Conservation (phyloP, 345 rosid species). For the Lepidium didymum region DNA sequence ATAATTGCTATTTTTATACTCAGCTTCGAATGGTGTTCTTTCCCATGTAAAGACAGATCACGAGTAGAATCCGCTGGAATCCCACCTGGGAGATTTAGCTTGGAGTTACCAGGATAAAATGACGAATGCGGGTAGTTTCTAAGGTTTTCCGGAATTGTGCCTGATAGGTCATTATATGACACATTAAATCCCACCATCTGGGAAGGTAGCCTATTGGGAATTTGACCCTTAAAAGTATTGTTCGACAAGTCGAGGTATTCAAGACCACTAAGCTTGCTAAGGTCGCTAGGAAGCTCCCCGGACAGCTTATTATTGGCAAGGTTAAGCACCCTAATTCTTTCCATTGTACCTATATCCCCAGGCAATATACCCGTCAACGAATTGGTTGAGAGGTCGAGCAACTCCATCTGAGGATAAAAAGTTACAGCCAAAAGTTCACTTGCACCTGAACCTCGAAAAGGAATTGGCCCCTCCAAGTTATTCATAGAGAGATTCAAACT, state of each 20-base stretch:
- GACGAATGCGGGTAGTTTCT: slow-evolving; percentile 44
- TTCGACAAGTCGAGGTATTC: slow-evolving; percentile 75
- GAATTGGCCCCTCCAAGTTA: slow-evolving; percentile 60
- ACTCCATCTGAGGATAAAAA: slow-evolving; percentile 51
- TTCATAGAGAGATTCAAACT: slow-evolving; percentile 80
- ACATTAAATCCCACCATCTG: slow-evolving; percentile 60
- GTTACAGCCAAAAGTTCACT: slow-evolving; percentile 48
- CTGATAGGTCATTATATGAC: slow-evolving; percentile 69
- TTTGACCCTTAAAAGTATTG: slow-evolving; percentile 58
- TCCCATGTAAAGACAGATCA: not conserved
- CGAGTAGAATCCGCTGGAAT: slow-evolving; percentile 10
- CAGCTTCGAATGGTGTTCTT: slow-evolving; percentile 35
- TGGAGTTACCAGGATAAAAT: slow-evolving; percentile 69
- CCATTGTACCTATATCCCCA: slow-evolving; percentile 56
- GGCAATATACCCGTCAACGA: slow-evolving; percentile 58
- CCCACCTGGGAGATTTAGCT: slow-evolving; percentile 34
- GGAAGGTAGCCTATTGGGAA: slow-evolving; percentile 62
- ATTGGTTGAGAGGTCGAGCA: slow-evolving; percentile 85
- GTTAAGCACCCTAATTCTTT: slow-evolving; percentile 46
- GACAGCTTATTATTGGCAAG: slow-evolving; percentile 60
- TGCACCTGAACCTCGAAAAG: slow-evolving; percentile 47
- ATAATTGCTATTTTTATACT: slow-evolving; percentile 56
- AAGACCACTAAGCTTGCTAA: slow-evolving; percentile 61
- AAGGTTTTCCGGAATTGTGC: slow-evolving; percentile 53
- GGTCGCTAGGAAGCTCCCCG: slow-evolving; percentile 66